Base-by-base conservation (phyloP, 371 early-diverging fungal genomes). In the Mucor irregularis region DNA sequence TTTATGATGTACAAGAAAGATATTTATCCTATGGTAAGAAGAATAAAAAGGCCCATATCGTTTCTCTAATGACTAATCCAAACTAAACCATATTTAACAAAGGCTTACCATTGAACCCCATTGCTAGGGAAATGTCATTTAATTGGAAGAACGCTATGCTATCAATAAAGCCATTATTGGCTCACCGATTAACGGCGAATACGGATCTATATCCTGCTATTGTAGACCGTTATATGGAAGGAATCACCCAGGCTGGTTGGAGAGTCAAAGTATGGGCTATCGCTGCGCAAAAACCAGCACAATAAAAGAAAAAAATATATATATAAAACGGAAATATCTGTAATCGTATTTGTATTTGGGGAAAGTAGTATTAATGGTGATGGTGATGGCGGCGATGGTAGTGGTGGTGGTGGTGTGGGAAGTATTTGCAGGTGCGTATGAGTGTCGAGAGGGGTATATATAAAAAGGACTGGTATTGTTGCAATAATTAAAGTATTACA, bases 61-160 rank as follows among this genome's bases (percentile, higher is more conserved):
- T 6, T 25, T 33, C 17, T 21, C 5, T 16, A 14, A 16, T 33
- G 17, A 45, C 8, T n/a, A n/a, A n/a, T n/a, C n/a, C n/a, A n/a
- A n/a, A n/a, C n/a, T n/a, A n/a, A 21, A 11, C 38, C 39, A 39
- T 33, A 26, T 28, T 29, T 31, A 30, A 7, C 24, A 13, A 53
- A 72, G 71, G 61, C n/a, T 24, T 64, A 31, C 58, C 64, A 5
- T 39, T 49, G 9, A 55, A 68, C 47, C 70, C 76, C 6, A 56
- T 76, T 43, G 52, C 68, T 11, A 63, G 44, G 40, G 76, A 76
- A 55, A 68, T 76, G 73, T 26, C 70, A 17, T 58, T 63, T 48
- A 70, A 70, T 30, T 76, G 76, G 76, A 72, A 66, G 53, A 65
- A 37, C 28, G 71, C 71, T 6, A 50, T 76, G 62, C 31, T 60